Evolutionary conservation across 1,284 basidiomycete genomes (phyloP).

Genomic region (Cystobasidium pallidum): DNA sequence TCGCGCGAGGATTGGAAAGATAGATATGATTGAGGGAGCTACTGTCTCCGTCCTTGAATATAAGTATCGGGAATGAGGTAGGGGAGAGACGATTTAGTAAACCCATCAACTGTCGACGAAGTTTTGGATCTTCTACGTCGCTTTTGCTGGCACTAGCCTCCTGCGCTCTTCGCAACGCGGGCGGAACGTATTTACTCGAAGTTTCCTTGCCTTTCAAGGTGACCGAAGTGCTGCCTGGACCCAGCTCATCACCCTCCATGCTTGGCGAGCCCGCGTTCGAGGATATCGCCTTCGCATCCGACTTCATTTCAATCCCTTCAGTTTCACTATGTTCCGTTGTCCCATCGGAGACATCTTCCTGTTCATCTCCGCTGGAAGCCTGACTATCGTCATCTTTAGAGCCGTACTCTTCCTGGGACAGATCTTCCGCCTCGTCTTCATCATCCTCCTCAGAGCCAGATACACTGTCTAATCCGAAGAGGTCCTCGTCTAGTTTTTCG

Average conservation of each 20-base stretch:
- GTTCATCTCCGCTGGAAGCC: slow-evolving; percentile 6
- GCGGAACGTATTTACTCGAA: slow-evolving; percentile 60
- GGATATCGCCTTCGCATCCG: slow-evolving; percentile 44
- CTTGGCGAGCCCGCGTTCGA: slow-evolving; percentile 25
- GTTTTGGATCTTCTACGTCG: slow-evolving; percentile 59
- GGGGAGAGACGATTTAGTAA: slow-evolving; percentile 54
- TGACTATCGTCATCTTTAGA: not conserved
- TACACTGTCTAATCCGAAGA: slow-evolving; percentile 48
- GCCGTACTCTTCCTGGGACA: not conserved
- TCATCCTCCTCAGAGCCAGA: slow-evolving; percentile 51
- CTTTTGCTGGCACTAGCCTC: slow-evolving; percentile 47
- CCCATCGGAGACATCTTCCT: slow-evolving; percentile 25
- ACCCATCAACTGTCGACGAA: slow-evolving; percentile 68
- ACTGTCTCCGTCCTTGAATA: slow-evolving; percentile 55
- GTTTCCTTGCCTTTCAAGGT: slow-evolving; percentile 17
- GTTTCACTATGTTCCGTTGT: slow-evolving; percentile 48
- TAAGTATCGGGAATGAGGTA: slow-evolving; percentile 75
- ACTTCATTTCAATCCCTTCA: slow-evolving; percentile 24
- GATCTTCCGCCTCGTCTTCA: slow-evolving; percentile 27
- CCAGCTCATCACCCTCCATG: not conserved
- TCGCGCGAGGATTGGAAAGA: slow-evolving; percentile 74
- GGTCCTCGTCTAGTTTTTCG: slow-evolving; percentile 61
- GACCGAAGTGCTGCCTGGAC: not conserved
- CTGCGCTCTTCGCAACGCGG: slow-evolving; percentile 59
- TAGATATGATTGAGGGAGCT: slow-evolving; percentile 78